Conservation (phyloP, 2,329 filamentous ascomycete species). For the Ceratocystiopsis sp. region DNA sequence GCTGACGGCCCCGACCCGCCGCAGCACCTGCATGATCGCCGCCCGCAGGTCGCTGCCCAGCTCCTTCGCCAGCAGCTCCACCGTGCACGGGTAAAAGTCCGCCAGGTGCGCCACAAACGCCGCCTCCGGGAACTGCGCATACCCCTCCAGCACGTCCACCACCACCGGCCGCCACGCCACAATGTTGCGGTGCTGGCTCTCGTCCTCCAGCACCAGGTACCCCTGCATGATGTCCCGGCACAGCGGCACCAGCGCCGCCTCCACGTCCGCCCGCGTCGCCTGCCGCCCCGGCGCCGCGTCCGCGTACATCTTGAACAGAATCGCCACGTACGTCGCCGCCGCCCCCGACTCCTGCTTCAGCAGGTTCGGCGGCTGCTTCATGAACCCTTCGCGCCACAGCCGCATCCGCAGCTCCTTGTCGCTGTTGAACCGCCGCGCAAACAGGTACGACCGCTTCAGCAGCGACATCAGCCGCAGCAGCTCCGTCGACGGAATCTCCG, state of each 20-base stretch:
- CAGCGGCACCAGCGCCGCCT: conserved; percentile 80
- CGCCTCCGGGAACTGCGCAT: conserved; percentile 61
- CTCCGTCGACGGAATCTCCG: conserved; percentile 77
- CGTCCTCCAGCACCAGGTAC: conserved; percentile 78
- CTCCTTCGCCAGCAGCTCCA: conserved; percentile 71
- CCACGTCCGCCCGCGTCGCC: conserved; percentile 64
- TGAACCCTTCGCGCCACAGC: conserved; percentile 94
- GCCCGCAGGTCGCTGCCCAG: conserved; percentile 62
- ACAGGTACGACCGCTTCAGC: conserved; percentile 90
- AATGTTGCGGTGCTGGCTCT: conserved; percentile 93
- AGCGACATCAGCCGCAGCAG: conserved; percentile 84
- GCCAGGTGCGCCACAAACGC: conserved; percentile 67
- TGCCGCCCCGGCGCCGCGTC: conserved; percentile 72
- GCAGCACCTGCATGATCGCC: conserved; percentile 60
- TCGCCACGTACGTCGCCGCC: conserved; percentile 87
- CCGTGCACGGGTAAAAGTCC: conserved; percentile 70
- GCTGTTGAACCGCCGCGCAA: conserved; percentile 93
- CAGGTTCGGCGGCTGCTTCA: conserved; percentile 96
- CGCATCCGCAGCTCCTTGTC: conserved; percentile 91
- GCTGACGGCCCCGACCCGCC: conserved; percentile 65
- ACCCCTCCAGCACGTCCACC: conserved; percentile 90
- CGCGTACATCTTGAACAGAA: conserved; percentile 93
- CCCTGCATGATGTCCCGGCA: conserved; percentile 86
- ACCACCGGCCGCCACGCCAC: conserved; percentile 95
- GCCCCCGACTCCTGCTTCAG: conserved; percentile 92